Evolutionary conservation across 176 grass and related monocot species (phyloP), one percentile per base, ranked within the genome.

Genomic region (Musa troglodytarum): DNA sequence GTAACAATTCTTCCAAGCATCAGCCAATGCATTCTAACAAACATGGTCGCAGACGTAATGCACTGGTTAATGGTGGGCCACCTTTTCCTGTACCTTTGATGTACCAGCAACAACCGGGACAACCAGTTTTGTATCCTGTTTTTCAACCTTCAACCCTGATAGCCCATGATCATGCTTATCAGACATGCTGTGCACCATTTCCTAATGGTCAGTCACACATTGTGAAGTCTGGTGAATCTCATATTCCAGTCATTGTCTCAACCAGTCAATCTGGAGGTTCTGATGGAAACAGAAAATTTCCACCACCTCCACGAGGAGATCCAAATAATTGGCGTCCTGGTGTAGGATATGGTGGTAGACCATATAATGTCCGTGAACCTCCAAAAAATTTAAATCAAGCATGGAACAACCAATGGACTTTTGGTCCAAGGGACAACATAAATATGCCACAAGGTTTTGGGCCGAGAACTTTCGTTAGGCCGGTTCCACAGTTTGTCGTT

Each of bases 81-180:
- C 73, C 87, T 57, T 85, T 87, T 79, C 87, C 87, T 74, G 61
- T 85, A 25, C 28, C 51, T 15, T 81, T 85, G 69, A 80, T 68
- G 15, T 93, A 89, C 76, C 81, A 82, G 52, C 90, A 89, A 74
- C 85, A 89, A 67, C 80, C 87, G 55, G 87, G 87, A 29, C 90
- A 87, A 78, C 84, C 87, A 21, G 56, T 89, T 59, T 81, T 83
- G 58, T 93, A 87, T 66, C 87, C 87, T 85, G 78, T 93, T 82
- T 70, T 87, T 69, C 77, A 87, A 16, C 85, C 85, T 29, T 71
- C 74, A 68, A 85, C 84, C 11, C 43, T 87, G 80, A 81, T 89
- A 24, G 24, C 83, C 61, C 90, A 78, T 73, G 90, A 93, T 71
- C 85, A 93, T 85, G 69, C 90, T 61, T 89, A 83, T 68, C 87